Base-by-base conservation (phyloP, 345 rosid genomes). In the Euphorbia tirucalli region DNA sequence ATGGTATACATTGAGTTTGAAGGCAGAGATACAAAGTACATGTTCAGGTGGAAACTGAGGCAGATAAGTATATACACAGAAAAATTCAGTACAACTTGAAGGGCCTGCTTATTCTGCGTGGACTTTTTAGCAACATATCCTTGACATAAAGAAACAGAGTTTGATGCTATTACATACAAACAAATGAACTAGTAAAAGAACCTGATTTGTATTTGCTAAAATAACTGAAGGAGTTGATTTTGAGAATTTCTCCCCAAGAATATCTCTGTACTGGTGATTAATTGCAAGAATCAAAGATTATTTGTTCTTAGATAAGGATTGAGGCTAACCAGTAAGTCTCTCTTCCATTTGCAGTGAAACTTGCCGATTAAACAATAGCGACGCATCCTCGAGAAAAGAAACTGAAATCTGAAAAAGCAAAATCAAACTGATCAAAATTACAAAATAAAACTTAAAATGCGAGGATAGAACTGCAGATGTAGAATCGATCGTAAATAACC, bases 321-420 rank as follows among this genome's bases (percentile, higher is more conserved):
- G 16, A 31, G 25, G 73, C 32, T 9, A 48, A 73, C 85, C 85
- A 74, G 73, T 70, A 46, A 27, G 31, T 31, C 58, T 67, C 65
- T 50, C 66, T 3, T 69, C 55, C 22, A 66, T 44, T 59, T 71
- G 61, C 32, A 71, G 0, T 57, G 32, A 71, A 58, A 44, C 66
- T 41, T 75, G 80, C 70, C 0, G 76, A 41, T 62, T 46, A 69
- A 87, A 64, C 55, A 78, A 64, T 32, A 21, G 79, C 7, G 88
- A 84, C n/a, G 86, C 87, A 69, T 83, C 84, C 71, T 83, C 85
- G 1, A 89, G 82, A 59, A 89, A 80, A 32, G 74, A 27, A 68
- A 11, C 69, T 24, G 91, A 80, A 79, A 91, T 70, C 94, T 91
- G 74, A 25, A 37, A 25, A 5, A 18, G 69, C n/a, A 27, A 28